Conservation (phyloP, 1,139 yeast species). For the Pichia sp. region DNA sequence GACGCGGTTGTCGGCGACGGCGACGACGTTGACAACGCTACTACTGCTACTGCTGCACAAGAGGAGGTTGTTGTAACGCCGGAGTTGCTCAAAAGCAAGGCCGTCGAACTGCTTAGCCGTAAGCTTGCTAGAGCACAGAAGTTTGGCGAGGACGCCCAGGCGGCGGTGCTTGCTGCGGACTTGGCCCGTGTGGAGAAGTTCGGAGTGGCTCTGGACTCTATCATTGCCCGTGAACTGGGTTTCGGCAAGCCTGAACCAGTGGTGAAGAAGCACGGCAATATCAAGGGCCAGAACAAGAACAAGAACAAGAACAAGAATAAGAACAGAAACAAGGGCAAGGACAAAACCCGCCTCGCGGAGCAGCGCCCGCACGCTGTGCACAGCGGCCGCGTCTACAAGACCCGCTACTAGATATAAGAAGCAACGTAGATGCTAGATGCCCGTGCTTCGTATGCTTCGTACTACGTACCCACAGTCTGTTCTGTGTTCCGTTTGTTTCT, state of each 20-base stretch:
- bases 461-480: too few relatives aligned
- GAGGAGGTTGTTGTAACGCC: constrained; percentile 42
- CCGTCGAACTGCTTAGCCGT: constrained; percentile 59
- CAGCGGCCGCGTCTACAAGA: constrained; percentile 9
- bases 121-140: constrained; percentile 69
- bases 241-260: constrained; percentile 22
- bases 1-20: neutral
- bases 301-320: neutral
- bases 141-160: constrained; percentile 55
- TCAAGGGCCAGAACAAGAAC: neutral
- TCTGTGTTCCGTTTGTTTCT: too few relatives aligned
- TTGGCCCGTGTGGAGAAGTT: constrained; percentile 73
- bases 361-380: too few relatives aligned
- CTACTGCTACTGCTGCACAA: constrained; percentile 11
- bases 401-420: constrained; percentile 2
- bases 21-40: too few relatives aligned
- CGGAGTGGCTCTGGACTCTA: constrained; percentile 67
- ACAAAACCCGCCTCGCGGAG: neutral
- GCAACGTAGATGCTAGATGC: too few relatives aligned
- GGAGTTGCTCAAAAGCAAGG: constrained; percentile 65
- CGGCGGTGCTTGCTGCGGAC: constrained; percentile 45
- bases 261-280: constrained; percentile 1
- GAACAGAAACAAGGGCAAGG: neutral
- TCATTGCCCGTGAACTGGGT: constrained; percentile 63
- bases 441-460: too few relatives aligned